Percentiles rank a stretch among this genome's conserved stretches.
Conservation (phyloP, 176 grass and related monocot genomes). For the Areca catechu region DNA sequence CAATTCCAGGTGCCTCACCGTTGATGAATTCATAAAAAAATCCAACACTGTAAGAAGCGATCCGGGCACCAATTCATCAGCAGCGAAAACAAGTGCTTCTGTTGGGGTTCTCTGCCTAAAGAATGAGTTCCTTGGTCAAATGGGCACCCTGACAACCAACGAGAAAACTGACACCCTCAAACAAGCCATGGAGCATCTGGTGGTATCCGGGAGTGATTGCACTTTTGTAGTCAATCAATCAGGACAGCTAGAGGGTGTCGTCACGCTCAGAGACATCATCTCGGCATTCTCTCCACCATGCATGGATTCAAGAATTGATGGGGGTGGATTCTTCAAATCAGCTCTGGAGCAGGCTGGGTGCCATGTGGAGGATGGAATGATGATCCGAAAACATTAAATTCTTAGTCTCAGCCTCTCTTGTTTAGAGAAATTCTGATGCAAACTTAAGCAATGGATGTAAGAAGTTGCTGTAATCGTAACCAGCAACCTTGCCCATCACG, state of each 20-base stretch:
- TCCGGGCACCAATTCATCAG: not conserved
- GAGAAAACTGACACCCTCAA: constrained; percentile 33
- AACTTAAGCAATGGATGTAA: no score
- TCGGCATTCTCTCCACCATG: constrained; percentile 49
- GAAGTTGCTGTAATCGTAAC: no score
- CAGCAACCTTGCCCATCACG: no score
- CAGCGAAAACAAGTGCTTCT: not conserved
- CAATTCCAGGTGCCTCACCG: constrained; percentile 6
- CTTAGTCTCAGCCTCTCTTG: no score
- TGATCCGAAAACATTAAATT: constrained; percentile 17
- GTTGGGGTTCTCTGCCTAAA: not conserved
- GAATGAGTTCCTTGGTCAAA: not conserved
- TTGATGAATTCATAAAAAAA: constrained; percentile 6
- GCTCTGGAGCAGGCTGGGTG: constrained; percentile 39
- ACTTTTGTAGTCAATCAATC: constrained; percentile 32
- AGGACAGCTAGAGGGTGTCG: constrained; percentile 22
- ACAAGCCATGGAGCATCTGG: constrained; percentile 38
- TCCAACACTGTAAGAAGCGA: not conserved
- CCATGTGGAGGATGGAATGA: constrained; percentile 32
- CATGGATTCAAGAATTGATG: constrained; percentile 58
- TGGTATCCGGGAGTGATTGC: constrained; percentile 19
- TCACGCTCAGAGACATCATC: constrained; percentile 42
- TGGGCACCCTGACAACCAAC: constrained; percentile 5
- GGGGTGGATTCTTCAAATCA: constrained; percentile 40
- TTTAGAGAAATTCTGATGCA: no score